Evolutionary conservation across 2,329 filamentous ascomycete genomes (phyloP).

Genomic region (Ceratocystis lukuohia): DNA sequence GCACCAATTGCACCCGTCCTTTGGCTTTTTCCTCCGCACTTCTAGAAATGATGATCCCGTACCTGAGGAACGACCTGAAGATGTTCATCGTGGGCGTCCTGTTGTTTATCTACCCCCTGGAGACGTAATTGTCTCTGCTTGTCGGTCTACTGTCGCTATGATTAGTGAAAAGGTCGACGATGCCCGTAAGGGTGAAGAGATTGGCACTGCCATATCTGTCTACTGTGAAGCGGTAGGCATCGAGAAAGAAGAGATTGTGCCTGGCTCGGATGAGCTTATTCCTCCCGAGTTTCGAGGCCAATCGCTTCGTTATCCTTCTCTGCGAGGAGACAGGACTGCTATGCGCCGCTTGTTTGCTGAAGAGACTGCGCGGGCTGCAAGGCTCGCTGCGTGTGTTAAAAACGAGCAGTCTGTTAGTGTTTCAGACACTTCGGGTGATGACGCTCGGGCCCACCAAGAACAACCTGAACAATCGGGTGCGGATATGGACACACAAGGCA

Average conservation of each 20-base stretch:
- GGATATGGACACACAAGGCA: background rate
- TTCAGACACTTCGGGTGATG: background rate
- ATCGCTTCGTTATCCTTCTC: conserved; percentile 15
- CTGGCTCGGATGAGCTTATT: conserved; percentile 27
- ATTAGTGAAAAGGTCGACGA: conserved; percentile 27
- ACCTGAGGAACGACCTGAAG: conserved; percentile 8
- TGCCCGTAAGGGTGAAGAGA: conserved; percentile 27
- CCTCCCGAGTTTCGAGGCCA: conserved; percentile 15
- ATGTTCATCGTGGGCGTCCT: conserved; percentile 34
- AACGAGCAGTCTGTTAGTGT: background rate
- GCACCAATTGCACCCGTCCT: conserved; percentile 39
- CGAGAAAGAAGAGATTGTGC: background rate
- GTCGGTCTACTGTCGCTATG: conserved; percentile 31
- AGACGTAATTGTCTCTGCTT: conserved; percentile 34
- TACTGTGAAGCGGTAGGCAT: conserved; percentile 30
- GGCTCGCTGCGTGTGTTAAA: conserved; percentile 2
- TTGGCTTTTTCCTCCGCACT: conserved; percentile 38
- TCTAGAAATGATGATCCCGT: conserved; percentile 34
- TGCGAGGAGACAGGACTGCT: conserved; percentile 11
- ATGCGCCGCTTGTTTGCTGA: conserved; percentile 14
- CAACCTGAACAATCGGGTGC: background rate
- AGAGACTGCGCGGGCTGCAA: conserved; percentile 7
- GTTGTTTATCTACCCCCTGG: conserved; percentile 39
- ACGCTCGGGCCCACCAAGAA: conserved; percentile 9
- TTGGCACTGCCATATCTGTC: conserved; percentile 27